Base-by-base conservation (phyloP, 148 eudicot species). In the Silene conica region DNA sequence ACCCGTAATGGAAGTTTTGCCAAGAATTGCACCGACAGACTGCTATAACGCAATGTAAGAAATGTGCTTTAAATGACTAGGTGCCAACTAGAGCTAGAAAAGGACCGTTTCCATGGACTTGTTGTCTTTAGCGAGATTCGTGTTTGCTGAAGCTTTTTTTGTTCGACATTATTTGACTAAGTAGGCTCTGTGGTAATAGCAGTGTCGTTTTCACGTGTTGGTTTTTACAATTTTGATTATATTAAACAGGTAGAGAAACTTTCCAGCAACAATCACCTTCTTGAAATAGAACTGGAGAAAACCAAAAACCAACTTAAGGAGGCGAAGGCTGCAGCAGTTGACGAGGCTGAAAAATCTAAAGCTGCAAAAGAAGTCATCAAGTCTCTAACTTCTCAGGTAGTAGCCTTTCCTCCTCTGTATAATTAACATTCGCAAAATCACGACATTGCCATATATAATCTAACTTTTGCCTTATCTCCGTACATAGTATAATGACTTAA, bases 341-440 rank as follows among this genome's bases (percentile, higher is more conserved):
- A 88, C 76, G 97, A 94, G 82, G 89, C 97, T 82, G 97, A 80
- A 67, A 94, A 87, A 82, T 82, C 89, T 76, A 87, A 77, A 82
- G 96, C 96, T 79, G 90, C 97, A 63, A 91, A 88, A 79, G 97
- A 89, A 89, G 95, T 87, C 61, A 89, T 94, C 64, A 89, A 83
- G 79, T 86, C 96, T 58, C 87, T 94, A 18, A 89, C 90, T 83
- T 79, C 86, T 54, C 97, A 93, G 94, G 98, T 93, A 70, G 98
- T 93, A 70, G 84, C 73, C 58, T n/a, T 31, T 60, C 59, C 26
- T 20, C 8, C 4, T 61, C 55, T n/a, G 2, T 34, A 63, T 25
- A 25, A 56, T 16, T 68, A 67, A 46, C 20, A n/a, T 67, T 43
- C 16, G 3, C 16, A 18, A 43, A 20, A 67, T 64, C 25, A 12